phyloP scores from a whole-genome alignment of 257 asterid species.

The Plantago elongata region DNA sequence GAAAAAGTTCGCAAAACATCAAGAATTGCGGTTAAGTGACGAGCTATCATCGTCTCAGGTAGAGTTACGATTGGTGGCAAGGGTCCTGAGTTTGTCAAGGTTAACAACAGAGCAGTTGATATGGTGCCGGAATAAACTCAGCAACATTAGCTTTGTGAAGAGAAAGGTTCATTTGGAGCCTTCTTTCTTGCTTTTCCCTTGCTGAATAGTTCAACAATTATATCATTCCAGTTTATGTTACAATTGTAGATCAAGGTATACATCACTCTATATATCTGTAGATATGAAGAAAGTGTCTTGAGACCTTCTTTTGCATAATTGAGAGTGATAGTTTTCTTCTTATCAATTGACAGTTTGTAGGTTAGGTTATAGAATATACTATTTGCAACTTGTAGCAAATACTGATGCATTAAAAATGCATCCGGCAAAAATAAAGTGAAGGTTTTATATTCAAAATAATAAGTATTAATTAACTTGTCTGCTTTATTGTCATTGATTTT shows the following conservation, averaged over 20 bases:
- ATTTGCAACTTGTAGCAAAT: too few species aligned
- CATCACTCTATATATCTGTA: not conserved
- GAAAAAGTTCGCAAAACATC: slow-evolving; percentile 50
- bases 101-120: slow-evolving; percentile 45
- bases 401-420: too few species aligned
- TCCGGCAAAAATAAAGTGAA: too few species aligned
- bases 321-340: too few species aligned
- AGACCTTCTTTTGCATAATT: too few species aligned
- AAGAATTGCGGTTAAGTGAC: slow-evolving; percentile 19
- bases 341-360: too few species aligned
- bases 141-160: slow-evolving; percentile 45
- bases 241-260: slow-evolving; percentile 3
- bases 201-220: slow-evolving; percentile 25
- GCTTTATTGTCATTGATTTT: too few species aligned
- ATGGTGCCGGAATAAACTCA: slow-evolving; percentile 70
- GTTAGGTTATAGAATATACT: too few species aligned
- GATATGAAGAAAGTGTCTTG: not conserved
- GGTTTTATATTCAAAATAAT: too few species aligned
- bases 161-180: slow-evolving; percentile 56
- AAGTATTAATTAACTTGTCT: too few species aligned
- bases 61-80: slow-evolving; percentile 56
- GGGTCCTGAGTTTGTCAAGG: slow-evolving; percentile 54
- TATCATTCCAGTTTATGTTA: not conserved
- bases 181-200: slow-evolving; percentile 72
- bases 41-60: slow-evolving; percentile 42